phyloP scores from a whole-genome alignment of 2,329 filamentous ascomycete species.

The Piedraia hortae region DNA sequence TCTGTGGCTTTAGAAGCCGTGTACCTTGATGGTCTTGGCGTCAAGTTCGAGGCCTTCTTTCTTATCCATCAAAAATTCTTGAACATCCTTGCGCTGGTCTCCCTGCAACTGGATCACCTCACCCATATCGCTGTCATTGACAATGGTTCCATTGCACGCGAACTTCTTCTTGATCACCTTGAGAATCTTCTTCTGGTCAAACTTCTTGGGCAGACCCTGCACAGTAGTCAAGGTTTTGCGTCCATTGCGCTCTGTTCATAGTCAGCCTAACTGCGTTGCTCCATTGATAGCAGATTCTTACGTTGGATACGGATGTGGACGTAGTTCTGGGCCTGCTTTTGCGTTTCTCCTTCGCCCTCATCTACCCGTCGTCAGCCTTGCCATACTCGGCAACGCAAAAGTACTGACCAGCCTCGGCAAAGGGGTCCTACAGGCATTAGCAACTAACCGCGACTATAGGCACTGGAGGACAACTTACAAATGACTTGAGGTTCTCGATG shows the following conservation, averaged over 20 bases:
- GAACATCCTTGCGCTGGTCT: conserved; percentile 95
- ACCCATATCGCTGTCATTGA: conserved; percentile 85
- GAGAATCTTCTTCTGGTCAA: conserved; percentile 98
- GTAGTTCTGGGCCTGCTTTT: conserved; percentile 91
- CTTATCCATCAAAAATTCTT: conserved; percentile 91
- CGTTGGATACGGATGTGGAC: conserved; percentile 99
- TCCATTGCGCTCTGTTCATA: conserved; percentile 79
- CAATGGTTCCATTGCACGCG: conserved; percentile 99
- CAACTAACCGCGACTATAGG: too few species aligned
- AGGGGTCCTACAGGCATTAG: too few species aligned
- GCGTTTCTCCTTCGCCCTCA: conserved; percentile 88
- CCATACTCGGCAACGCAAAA: too few species aligned
- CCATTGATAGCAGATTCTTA: too few species aligned
- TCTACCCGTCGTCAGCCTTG: too few species aligned
- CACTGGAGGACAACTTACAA: too few species aligned
- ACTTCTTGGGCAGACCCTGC: conserved; percentile 95
- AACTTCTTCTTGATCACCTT: conserved; percentile 99
- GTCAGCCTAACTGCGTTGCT: too few species aligned
- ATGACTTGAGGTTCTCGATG: conserved; percentile 48
- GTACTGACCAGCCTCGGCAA: too few species aligned
- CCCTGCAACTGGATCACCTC: conserved; percentile 99
- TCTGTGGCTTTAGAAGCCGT: conserved; percentile 9
- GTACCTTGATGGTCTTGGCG: conserved; percentile 86
- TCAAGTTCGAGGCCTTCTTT: conserved; percentile 83
- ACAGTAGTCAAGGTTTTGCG: conserved; percentile 99